phyloP scores from a whole-genome alignment of 805 yeast species.

The Starmerella lactis-condensi region DNA sequence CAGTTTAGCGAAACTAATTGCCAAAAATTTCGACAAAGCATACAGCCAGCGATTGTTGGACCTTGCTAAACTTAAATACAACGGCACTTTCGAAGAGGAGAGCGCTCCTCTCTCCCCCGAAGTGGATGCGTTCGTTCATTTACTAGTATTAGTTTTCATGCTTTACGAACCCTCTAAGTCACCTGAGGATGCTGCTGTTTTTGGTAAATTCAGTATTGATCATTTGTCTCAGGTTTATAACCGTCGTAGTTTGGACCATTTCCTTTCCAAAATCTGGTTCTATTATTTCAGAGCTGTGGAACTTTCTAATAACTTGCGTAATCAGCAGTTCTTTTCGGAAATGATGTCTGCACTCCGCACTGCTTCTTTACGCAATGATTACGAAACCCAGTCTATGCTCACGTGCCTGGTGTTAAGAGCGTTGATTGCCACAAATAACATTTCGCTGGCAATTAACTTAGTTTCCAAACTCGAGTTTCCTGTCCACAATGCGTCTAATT shows the following conservation, averaged over 20 bases:
- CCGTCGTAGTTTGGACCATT: conserved; percentile 65
- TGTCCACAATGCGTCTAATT: conserved; percentile 50
- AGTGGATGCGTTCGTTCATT: conserved; percentile 57
- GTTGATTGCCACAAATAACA: conserved; percentile 59
- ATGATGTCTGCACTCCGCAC: conserved; percentile 63
- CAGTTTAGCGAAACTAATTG: conserved; percentile 38
- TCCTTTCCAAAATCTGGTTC: conserved; percentile 86
- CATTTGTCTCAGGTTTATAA: conserved; percentile 38
- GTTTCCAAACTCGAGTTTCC: conserved; percentile 84
- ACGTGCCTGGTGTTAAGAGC: conserved; percentile 73
- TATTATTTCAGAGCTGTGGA: conserved; percentile 68
- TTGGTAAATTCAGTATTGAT: conserved; percentile 20
- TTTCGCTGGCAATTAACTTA: conserved; percentile 72
- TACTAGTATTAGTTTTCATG: conserved; percentile 58
- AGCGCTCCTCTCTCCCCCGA: conserved; percentile 39
- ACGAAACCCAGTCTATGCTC: conserved; percentile 74
- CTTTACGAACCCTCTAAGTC: conserved; percentile 32
- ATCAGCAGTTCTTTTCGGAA: conserved; percentile 38
- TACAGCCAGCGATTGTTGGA: conserved; percentile 27
- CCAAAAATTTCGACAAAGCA: conserved; percentile 29
- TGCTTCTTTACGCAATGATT: conserved; percentile 79
- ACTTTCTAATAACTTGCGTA: conserved; percentile 30
- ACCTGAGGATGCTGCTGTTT: conserved; percentile 34
- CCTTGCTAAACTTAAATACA: conserved; percentile 19
- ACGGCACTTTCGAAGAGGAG: conserved; percentile 14